These are phyloP conservation scores for Globisporangium cylindrosporum DNA, from an alignment of 352 stramenopile species.

Conservation along the genomic window DNA sequence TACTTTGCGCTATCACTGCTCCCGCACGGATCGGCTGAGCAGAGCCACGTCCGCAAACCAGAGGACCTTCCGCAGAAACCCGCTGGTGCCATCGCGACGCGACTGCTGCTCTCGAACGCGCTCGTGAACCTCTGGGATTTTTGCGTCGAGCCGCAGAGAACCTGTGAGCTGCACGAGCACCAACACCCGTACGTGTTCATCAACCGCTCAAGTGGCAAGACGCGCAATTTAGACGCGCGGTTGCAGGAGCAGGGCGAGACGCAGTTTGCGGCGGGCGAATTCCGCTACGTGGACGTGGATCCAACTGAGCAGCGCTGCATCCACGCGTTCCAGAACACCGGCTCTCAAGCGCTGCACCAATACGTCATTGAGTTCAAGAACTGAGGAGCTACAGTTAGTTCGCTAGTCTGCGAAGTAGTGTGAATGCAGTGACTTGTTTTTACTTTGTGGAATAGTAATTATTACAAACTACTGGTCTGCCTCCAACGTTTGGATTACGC, in stretches of 20 bases:
- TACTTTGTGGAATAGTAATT: not conserved
- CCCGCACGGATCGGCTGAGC: not conserved
- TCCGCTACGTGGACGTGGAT: slow-evolving; percentile 33
- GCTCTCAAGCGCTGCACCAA: slow-evolving; percentile 22
- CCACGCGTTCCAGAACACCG: slow-evolving; percentile 38
- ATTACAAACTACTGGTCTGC: not conserved
- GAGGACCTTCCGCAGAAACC: not conserved
- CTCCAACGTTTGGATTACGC: not conserved
- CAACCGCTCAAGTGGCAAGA: slow-evolving; percentile 33
- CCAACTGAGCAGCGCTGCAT: slow-evolving; percentile 16
- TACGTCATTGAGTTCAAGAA: slow-evolving; percentile 41
- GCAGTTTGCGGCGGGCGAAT: slow-evolving; percentile 26
- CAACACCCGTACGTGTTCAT: slow-evolving; percentile 40
- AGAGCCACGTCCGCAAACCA: not conserved
- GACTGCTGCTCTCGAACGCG: slow-evolving; percentile 31
- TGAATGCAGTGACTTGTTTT: not conserved
- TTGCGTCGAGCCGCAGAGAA: slow-evolving; percentile 20
- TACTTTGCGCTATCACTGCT: slow-evolving; percentile 20
- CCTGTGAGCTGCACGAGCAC: slow-evolving; percentile 38
- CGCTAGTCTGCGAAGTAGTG: not conserved
- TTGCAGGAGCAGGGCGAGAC: slow-evolving; percentile 26
- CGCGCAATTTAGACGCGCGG: slow-evolving; percentile 25
- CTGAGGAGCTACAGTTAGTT: not conserved
- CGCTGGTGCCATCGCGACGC: slow-evolving; percentile 24
- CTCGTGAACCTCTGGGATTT: slow-evolving; percentile 44